Base-by-base conservation (phyloP, 1,284 basidiomycete genomes). In the Xerocomus amazonicus region DNA sequence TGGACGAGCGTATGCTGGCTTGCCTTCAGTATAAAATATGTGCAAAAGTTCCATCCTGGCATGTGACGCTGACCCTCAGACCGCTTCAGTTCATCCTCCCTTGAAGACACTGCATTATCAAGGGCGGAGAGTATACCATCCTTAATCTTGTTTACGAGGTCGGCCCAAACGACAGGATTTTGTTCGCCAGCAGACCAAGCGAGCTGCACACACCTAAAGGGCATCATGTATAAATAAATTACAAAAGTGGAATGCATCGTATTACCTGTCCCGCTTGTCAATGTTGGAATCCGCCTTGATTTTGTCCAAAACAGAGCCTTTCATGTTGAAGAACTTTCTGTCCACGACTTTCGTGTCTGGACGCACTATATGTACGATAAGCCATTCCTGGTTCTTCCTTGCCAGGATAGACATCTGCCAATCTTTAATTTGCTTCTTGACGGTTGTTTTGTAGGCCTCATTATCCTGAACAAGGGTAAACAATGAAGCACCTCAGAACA, bases 21-120 rank as follows among this genome's bases (percentile, higher is more conserved):
- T 59, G 92, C 94, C 81, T 97, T 97, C 27, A 95, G 73, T 33
- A 94, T 83, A 68, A 97, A 97, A 75, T 95, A 98, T 1, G 89
- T 93, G 66, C 92, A 94, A 63, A 96, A 97, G 66, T 97, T 95
- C 95, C 95, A 97, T 3, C 93, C 94, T 1, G 91, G 89, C 79
- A 92, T 89, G 55, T 85, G 78, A 50, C 89, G 77, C 65, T 96
- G 91, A 42, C 82, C 77, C 65, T 97, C 94, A 0, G 90, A 91
- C 23, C 89, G 80, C 60, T 80, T 85, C 3, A 97, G 85, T 53
- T 96, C 92, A 43, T 97, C 94, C 62, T 94, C 90, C 14, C 90
- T 79, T 56, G 86, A 83, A 6, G 78, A 71, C 36, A 98, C 77
- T 6, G 88, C 83, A 9, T 74, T 71, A 61, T 97, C 92, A 56